Evolutionary conservation across 129 eudicot species (phyloP).

Genomic region (Escallonia herrerae): DNA sequence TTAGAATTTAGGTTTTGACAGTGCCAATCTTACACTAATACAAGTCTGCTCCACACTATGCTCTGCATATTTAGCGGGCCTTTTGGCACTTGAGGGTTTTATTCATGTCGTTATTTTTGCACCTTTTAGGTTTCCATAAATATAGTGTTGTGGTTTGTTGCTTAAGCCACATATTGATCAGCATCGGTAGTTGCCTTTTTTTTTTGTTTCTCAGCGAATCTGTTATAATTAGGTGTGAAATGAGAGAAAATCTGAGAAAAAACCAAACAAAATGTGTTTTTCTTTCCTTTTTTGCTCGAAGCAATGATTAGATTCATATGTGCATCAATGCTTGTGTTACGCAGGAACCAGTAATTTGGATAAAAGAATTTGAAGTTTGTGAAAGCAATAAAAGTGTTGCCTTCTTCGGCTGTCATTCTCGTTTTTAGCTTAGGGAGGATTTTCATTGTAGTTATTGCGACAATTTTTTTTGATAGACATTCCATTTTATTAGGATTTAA

Average conservation of each 20-base stretch:
- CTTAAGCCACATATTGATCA: no score
- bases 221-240: no score
- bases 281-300: neutral
- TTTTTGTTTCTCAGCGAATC: no score
- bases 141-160: no score
- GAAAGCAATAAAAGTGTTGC: neutral
- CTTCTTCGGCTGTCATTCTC: neutral
- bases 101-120: no score
- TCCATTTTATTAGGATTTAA: no score
- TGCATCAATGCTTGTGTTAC: neutral
- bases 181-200: no score
- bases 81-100: neutral
- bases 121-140: no score
- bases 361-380: neutral
- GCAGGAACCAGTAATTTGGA: no score
- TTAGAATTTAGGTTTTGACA: neutral
- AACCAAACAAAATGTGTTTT: no score
- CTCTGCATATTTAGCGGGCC: neutral
- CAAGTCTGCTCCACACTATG: neutral
- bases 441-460: neutral
- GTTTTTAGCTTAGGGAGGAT: neutral
- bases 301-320: neutral
- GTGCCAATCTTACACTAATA: neutral
- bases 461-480: no score
- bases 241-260: no score